Conservation (phyloP, 177 flowering plant species). For the Vitis hybrid region DNA sequence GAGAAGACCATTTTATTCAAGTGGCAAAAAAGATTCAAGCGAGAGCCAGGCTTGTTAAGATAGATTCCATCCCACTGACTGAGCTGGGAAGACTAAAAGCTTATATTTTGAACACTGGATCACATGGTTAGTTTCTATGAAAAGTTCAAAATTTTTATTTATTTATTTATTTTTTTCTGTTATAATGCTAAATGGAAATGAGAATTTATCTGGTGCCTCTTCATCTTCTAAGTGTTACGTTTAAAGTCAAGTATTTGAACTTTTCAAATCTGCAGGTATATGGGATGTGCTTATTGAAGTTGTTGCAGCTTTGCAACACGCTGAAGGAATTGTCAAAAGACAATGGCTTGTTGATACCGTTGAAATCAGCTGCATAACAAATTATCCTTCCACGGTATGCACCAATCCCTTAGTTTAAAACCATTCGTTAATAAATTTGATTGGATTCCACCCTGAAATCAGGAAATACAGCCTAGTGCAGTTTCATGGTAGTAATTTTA, state of each 20-base stretch:
- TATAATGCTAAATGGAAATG: background rate
- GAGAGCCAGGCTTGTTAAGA: slow-evolving; percentile 59
- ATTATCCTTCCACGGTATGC: slow-evolving; percentile 79
- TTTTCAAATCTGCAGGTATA: slow-evolving; percentile 38
- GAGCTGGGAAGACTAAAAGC: slow-evolving; percentile 65
- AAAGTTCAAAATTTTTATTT: background rate
- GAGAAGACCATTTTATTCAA: slow-evolving; percentile 22
- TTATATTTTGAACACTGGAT: slow-evolving; percentile 47
- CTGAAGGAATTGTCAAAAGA: slow-evolving; percentile 58
- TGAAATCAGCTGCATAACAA: slow-evolving; percentile 77
- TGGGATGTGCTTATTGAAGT: slow-evolving; percentile 84
- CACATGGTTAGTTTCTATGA: slow-evolving; percentile 54
- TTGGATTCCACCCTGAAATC: background rate
- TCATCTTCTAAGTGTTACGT: background rate
- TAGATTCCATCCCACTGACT: slow-evolving; percentile 52
- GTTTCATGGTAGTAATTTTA: no score
- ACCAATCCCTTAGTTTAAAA: background rate
- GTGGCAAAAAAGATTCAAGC: slow-evolving; percentile 54
- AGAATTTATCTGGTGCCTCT: background rate
- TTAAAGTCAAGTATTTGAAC: background rate
- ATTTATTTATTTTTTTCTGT: background rate
- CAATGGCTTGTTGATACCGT: slow-evolving; percentile 83
- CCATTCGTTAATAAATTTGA: background rate
- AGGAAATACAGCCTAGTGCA: no score
- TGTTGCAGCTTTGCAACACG: slow-evolving; percentile 61